Percentiles rank a stretch among this genome's conserved stretches.
phyloP scores from a whole-genome alignment of 441 rosid species.

The Pelargonium fulgidum region DNA sequence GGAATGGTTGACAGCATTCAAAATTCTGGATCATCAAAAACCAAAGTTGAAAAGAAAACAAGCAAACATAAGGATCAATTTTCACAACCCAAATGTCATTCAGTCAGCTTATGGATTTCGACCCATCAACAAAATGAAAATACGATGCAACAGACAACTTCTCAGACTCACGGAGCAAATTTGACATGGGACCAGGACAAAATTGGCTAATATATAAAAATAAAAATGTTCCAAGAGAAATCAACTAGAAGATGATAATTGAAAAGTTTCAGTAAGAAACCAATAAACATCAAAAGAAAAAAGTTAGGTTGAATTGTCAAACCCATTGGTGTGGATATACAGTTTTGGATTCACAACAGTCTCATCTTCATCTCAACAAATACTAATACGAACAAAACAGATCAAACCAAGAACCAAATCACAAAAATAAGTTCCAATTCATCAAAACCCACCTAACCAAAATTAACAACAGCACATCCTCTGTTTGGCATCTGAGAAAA shows the following conservation, averaged over 20 bases:
- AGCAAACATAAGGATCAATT: neutral
- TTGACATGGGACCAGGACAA: neutral
- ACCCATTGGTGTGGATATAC: neutral
- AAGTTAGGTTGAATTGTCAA: neutral
- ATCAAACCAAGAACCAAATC: no score
- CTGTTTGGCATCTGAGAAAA: no score
- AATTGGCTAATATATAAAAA: no score
- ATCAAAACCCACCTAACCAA: neutral
- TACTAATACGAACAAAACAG: no score
- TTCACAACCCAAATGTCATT: neutral
- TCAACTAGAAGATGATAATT: neutral
- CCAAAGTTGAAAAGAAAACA: neutral
- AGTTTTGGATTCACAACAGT: no score
- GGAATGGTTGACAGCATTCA: neutral
- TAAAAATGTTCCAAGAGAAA: neutral
- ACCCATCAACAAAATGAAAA: neutral
- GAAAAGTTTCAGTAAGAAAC: neutral
- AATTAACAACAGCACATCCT: neutral
- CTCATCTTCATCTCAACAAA: no score
- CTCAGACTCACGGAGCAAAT: neutral
- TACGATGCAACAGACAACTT: neutral
- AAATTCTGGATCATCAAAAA: neutral
- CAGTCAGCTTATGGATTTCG: neutral
- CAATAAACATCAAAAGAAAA: neutral
- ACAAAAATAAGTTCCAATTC: neutral